phyloP scores from a whole-genome alignment of 352 stramenopile genomes.

The Phytophthora pseudosyringae region DNA sequence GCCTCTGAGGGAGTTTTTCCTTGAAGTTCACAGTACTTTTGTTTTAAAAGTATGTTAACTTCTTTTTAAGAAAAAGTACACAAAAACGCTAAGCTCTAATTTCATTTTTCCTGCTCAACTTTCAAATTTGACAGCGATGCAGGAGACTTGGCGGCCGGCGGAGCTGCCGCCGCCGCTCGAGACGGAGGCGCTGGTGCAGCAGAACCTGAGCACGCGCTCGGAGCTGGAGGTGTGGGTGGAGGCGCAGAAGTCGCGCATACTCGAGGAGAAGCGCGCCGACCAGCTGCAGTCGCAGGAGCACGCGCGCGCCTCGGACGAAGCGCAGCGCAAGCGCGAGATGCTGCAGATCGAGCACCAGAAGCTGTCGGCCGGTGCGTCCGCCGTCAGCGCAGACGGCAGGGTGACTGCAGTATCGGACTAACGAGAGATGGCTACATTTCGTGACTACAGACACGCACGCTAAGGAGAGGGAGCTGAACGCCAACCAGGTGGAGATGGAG shows the following conservation, averaged over 20 bases:
- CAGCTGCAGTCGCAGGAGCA: slow-evolving; percentile 51
- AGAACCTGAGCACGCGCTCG: slow-evolving; percentile 50
- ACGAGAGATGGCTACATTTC: neutral
- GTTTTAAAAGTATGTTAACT: no score
- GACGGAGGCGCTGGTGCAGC: slow-evolving; percentile 50
- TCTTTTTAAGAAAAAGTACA: no score
- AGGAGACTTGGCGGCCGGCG: slow-evolving; percentile 26
- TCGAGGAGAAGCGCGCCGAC: slow-evolving; percentile 53
- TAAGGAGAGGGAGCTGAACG: slow-evolving; percentile 61
- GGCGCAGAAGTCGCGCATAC: slow-evolving; percentile 45
- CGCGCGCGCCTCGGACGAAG: slow-evolving; percentile 43
- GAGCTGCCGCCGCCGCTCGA: slow-evolving; percentile 39
- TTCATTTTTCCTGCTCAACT: neutral
- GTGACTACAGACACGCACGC: slow-evolving; percentile 35
- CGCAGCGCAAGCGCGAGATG: slow-evolving; percentile 48
- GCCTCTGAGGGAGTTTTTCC: no score
- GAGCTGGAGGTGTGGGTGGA: slow-evolving; percentile 57
- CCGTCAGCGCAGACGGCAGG: neutral
- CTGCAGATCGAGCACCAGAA: slow-evolving; percentile 54
- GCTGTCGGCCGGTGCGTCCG: slow-evolving; percentile 35
- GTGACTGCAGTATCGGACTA: slow-evolving; percentile 1
- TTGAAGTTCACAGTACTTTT: no score
- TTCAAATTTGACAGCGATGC: slow-evolving; percentile 29
- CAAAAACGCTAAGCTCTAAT: neutral
- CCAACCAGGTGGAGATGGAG: slow-evolving; percentile 73